Base-by-base conservation (phyloP, 2,329 filamentous ascomycete species). In the Monosporascus sp. region DNA sequence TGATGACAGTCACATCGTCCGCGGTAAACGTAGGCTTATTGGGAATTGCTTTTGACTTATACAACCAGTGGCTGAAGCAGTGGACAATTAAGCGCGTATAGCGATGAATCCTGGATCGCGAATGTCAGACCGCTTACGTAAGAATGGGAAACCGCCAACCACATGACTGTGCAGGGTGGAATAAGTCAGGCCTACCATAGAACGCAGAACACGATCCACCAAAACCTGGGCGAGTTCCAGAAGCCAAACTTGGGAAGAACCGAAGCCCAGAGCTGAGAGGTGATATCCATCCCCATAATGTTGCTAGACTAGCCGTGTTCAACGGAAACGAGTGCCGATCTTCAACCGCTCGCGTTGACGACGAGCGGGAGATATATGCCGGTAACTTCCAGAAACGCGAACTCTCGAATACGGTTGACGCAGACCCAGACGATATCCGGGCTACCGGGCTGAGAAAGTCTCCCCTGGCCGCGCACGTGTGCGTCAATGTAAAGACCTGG, bases 1-100 rank as follows among this genome's bases (percentile, higher is more conserved):
- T 89, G 63, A 97, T 89, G 59, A 97, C 91, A 6, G 93, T 96
- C 64, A 96, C 91, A 81, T 97, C 90, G 62, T 89, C 75, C 37
- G 85, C 81, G 28, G 85, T 90, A 68, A 91, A 86, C 45, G 79
- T 85, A n/a, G 93, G 91, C 58, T 91, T 88, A 54, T 84, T 82
- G 41, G 91, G 88, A 51, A 93, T 87, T 43, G 88, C 88, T 57
- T 91, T 89, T 26, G 92, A 91, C 71, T 85, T 88, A 75, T 96
- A 96, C 11, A 78, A 78, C 88, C 90, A 94, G 69, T 95, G 92
- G 63, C 89, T 91, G 63, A 89, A 75, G 64, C 89, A 84, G 69
- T 97, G 94, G 62, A 96, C 86, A 63, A 96, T 77, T 61, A 96
- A 80, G 60, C 93, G 88, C 56, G 91, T 66, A 74, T 97, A 97